Conservation (phyloP, 345 rosid genomes). For the Brassica incana region DNA sequence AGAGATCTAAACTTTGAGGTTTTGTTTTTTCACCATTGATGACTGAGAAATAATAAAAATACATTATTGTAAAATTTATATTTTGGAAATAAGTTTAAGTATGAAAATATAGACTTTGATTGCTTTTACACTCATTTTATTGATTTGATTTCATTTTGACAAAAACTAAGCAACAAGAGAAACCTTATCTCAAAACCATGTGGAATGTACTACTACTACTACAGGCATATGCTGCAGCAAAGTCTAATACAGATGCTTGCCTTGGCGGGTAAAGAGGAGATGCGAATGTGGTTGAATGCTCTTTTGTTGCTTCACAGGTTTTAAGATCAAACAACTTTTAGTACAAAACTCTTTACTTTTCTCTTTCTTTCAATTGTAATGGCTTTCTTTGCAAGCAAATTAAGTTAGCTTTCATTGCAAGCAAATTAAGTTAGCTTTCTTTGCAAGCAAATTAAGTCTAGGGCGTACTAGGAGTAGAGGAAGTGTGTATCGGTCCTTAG, state of each 20-base stretch:
- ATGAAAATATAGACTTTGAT: background rate
- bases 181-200: too few species aligned
- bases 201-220: background rate
- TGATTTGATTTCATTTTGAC: too few species aligned
- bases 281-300: constrained; percentile 58
- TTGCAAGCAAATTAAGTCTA: constrained; percentile 46
- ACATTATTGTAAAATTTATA: background rate
- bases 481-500: constrained; percentile 70
- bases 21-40: constrained; percentile 26
- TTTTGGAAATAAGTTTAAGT: background rate
- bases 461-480: constrained; percentile 68
- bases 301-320: constrained; percentile 68
- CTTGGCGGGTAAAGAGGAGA: constrained; percentile 77
- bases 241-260: constrained; percentile 72
- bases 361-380: too few species aligned
- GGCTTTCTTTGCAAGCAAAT: constrained; percentile 27
- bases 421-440: constrained; percentile 57
- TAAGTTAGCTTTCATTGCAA: constrained; percentile 49
- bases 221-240: constrained; percentile 81
- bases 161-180: too few species aligned
- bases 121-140: too few species aligned
- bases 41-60: constrained; percentile 22
- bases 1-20: background rate
- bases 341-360: too few species aligned
- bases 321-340: too few species aligned